Base-by-base conservation (phyloP, 768 basidiomycete genomes). In the Sistotremastrum suecicum region DNA sequence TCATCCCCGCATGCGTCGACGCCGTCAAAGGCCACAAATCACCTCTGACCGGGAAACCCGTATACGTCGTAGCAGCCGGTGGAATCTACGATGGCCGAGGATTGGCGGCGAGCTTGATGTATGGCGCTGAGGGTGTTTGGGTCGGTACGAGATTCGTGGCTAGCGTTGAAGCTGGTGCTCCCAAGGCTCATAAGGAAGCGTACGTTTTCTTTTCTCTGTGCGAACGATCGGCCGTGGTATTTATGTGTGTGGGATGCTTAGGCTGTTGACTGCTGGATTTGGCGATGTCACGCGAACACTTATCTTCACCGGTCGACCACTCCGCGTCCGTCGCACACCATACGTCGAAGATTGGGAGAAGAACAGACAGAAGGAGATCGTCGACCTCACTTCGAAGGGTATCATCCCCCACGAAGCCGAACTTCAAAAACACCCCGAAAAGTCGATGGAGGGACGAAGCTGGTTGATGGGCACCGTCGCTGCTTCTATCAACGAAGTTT, bases 1-100 rank as follows among this genome's bases (percentile, higher is more conserved):
- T 97, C 53, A 88, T 97, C 49, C 89, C 90, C 6, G 88, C 88
- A 0, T 86, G 83, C 54, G 88, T 94, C 40, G 89, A 92, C 55
- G 76, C 74, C 28, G 80, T 80, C 57, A 83, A 78, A 58, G 84
- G 83, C 5, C 71, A 68, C 62, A 81, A 66, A 52, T 85, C 83
- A 0, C 79, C 88, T 7, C 63, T 95, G 49, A 94, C 81, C 0
- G 85, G 86, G 41, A 66, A 78, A 53, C 87, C 87, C 0, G 70
- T 95, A 7, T 85, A 87, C 56, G 86, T 97, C 39, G 64, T 97
- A 48, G 91, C 88, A 30, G 91, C 91, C 4, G 91, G 91, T 33
- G 91, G 88, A 0, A 83, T 97, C 12, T 88, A 77, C 63, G 88
- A 94, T 53, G 90, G 90, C 4, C 74, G 90, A 42, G 75, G 83